Evolutionary conservation across 169 alveolate species (phyloP).

Genomic region (Babesia sp.): DNA sequence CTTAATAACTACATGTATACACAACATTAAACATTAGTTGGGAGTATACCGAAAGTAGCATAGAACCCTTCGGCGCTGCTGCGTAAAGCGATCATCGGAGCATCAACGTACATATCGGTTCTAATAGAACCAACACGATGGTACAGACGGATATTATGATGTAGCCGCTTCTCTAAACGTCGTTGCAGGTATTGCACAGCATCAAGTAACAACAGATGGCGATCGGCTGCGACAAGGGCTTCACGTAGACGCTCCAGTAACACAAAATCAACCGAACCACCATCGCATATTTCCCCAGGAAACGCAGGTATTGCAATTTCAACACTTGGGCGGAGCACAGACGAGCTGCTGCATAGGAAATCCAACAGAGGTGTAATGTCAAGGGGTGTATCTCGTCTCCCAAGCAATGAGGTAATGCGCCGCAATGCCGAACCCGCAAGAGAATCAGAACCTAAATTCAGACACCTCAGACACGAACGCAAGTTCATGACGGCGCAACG

Average conservation of each 20-base stretch:
- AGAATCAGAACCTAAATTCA: background rate
- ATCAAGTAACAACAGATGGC: conserved; percentile 1
- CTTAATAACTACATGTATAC: background rate
- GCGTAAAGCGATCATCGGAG: background rate
- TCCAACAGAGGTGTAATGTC: conserved; percentile 8
- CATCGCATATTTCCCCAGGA: too few species aligned
- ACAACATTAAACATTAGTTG: background rate
- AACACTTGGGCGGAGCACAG: too few species aligned
- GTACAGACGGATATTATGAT: background rate
- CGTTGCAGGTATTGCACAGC: conserved; percentile 8
- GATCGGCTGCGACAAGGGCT: background rate
- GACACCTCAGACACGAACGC: background rate
- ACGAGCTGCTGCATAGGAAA: background rate
- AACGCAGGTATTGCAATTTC: too few species aligned
- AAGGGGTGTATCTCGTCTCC: background rate
- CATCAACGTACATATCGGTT: background rate
- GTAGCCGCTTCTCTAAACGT: background rate
- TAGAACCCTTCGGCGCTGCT: background rate
- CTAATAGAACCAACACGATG: background rate
- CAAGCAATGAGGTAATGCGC: conserved; percentile 1
- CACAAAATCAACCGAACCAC: background rate
- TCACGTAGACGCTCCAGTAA: background rate
- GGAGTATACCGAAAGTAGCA: background rate
- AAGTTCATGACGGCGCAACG: conserved; percentile 7
- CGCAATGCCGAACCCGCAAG: background rate